These are phyloP conservation scores for Thraustochytrium striatum DNA, from an alignment of 352 stramenopile species.

Conservation along the genomic window DNA sequence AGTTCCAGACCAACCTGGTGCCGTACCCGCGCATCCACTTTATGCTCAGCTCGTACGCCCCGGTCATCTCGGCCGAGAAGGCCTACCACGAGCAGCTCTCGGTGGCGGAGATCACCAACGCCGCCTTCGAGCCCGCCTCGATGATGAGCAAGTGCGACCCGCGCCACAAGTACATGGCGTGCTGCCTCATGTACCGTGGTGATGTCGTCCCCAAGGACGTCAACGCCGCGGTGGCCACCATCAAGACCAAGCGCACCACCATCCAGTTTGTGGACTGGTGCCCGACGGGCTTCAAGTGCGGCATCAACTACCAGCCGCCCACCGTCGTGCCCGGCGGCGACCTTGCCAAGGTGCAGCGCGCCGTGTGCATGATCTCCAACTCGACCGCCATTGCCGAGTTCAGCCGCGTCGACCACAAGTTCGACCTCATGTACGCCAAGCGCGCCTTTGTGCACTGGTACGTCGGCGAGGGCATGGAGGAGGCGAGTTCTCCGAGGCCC, in stretches of 20 bases:
- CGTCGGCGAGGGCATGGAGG: slow-evolving; percentile 98
- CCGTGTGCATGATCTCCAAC: slow-evolving; percentile 98
- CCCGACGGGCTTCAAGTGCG: slow-evolving; percentile 97
- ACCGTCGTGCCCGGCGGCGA: slow-evolving; percentile 92
- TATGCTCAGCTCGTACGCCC: slow-evolving; percentile 96
- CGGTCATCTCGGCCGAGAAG: slow-evolving; percentile 95
- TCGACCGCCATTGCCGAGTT: slow-evolving; percentile 97
- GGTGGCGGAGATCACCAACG: slow-evolving; percentile 97
- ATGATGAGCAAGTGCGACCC: slow-evolving; percentile 99
- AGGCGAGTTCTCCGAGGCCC: slow-evolving; percentile 98
- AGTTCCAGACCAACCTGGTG: slow-evolving; percentile 99
- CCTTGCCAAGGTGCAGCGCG: slow-evolving; percentile 91
- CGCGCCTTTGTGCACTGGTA: slow-evolving; percentile 99
- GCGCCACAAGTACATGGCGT: slow-evolving; percentile 98
- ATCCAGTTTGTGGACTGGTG: slow-evolving; percentile 99
- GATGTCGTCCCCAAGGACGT: slow-evolving; percentile 81
- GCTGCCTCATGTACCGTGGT: slow-evolving; percentile 96
- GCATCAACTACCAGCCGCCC: slow-evolving; percentile 97
- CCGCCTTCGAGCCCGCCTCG: slow-evolving; percentile 90
- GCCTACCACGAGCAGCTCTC: slow-evolving; percentile 94
- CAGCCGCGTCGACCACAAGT: slow-evolving; percentile 97
- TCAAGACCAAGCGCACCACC: slow-evolving; percentile 99
- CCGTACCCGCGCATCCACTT: slow-evolving; percentile 99
- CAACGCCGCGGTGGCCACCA: slow-evolving; percentile 92
- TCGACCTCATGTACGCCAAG: slow-evolving; percentile 99